A percentile compares a stretch with the other conserved stretches of the same genome.
phyloP scores from a whole-genome alignment of 139 green algal genomes.

The Mesostigma viride region DNA sequence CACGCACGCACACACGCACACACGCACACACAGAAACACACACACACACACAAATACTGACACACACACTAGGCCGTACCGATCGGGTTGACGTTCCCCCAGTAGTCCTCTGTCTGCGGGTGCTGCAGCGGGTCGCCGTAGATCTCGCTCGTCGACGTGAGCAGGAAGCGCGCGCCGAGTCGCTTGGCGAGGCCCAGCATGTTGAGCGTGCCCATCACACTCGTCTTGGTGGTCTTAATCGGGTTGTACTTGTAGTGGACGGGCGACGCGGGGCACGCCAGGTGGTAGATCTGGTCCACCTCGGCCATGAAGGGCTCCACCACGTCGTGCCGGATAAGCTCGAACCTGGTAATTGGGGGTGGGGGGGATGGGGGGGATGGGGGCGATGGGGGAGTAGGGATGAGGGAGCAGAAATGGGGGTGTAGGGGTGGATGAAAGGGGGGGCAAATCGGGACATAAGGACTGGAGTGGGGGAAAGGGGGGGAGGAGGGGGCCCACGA shows the following conservation, averaged over 20 bases:
- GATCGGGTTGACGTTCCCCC: conserved; percentile 98
- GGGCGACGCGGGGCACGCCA: conserved; percentile 95
- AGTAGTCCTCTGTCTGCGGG: conserved; percentile 94
- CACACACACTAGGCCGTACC: conserved; percentile 35
- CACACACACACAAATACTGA: too few species aligned
- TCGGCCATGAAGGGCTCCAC: conserved; percentile 89
- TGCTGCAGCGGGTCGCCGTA: conserved; percentile 97
- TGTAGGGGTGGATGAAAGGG: too few species aligned
- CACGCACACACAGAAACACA: too few species aligned
- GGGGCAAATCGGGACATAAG: too few species aligned
- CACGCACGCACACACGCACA: too few species aligned
- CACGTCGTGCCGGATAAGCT: conserved; percentile 95
- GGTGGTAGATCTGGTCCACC: conserved; percentile 96
- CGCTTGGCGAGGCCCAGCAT: conserved; percentile 98
- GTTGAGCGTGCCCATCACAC: conserved; percentile 95
- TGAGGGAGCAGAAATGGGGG: too few species aligned
- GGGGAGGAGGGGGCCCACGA: too few species aligned
- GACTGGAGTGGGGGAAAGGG: too few species aligned
- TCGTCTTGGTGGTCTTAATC: conserved; percentile 97
- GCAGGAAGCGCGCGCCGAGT: conserved; percentile 77
- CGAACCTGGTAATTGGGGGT: conserved; percentile 93
- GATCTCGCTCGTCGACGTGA: conserved; percentile 88
- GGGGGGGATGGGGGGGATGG: too few species aligned
- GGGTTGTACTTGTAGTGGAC: conserved; percentile 99
- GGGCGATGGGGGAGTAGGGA: too few species aligned